Conservation (phyloP, 768 basidiomycete genomes). For the Nidula microcarpa region DNA sequence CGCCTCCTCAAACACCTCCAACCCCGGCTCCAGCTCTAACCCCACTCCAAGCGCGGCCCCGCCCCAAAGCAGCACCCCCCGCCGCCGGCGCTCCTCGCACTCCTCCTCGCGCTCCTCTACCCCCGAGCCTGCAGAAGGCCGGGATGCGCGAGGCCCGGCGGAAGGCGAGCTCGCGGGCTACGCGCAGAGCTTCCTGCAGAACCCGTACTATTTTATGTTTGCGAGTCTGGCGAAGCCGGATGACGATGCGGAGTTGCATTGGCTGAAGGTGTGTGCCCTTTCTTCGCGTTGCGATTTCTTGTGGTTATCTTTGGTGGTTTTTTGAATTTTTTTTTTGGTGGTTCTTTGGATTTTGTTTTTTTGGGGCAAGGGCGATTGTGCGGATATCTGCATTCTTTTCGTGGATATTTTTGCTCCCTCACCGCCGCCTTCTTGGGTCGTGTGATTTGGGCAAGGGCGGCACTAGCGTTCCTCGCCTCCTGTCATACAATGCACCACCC, state of each 20-base stretch:
- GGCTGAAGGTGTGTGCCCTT: conserved; percentile 52
- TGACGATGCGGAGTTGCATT: conserved; percentile 85
- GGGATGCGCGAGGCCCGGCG: conserved; percentile 10
- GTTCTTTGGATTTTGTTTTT: too few species aligned
- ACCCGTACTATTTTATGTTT: conserved; percentile 96
- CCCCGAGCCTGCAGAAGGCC: too few species aligned
- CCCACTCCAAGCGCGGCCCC: conserved; percentile 8
- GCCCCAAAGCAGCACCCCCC: conserved; percentile 11
- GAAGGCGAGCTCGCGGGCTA: conserved; percentile 31
- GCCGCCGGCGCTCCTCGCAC: too few species aligned
- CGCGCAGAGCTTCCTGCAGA: conserved; percentile 70
- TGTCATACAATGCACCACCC: too few species aligned
- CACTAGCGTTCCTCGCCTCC: too few species aligned
- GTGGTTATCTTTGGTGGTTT: background rate
- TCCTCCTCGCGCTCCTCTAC: too few species aligned
- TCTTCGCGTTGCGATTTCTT: background rate
- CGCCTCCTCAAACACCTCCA: conserved; percentile 12
- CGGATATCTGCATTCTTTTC: too few species aligned
- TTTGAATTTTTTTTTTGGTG: background rate
- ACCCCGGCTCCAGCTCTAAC: conserved; percentile 35
- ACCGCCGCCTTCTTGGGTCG: too few species aligned
- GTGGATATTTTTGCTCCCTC: too few species aligned
- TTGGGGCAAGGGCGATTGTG: too few species aligned
- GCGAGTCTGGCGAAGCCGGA: conserved; percentile 87
- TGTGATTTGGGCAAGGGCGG: too few species aligned